phyloP scores from a whole-genome alignment of 306 rosid species.

The Citrullus colocynthis region DNA sequence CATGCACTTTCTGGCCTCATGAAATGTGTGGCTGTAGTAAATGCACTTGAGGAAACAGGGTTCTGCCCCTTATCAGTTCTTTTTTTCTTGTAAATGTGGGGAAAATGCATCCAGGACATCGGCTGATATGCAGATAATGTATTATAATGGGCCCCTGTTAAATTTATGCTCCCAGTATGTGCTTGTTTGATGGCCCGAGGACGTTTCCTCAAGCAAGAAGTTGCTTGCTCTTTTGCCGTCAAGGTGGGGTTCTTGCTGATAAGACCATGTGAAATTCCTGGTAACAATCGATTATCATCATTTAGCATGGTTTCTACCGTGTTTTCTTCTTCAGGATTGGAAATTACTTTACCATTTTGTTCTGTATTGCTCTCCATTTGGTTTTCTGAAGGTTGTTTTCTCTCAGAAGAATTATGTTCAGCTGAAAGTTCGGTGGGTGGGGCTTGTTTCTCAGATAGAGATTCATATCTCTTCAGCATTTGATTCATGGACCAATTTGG shows the following conservation, averaged over 20 bases:
- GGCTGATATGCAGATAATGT: slow-evolving; percentile 21
- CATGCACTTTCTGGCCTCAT: slow-evolving; percentile 5
- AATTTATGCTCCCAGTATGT: slow-evolving; percentile 21
- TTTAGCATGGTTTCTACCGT: background rate
- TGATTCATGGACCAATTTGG: slow-evolving; percentile 5
- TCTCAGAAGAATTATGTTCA: background rate
- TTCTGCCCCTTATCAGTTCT: slow-evolving; percentile 32
- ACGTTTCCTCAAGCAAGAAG: slow-evolving; percentile 22
- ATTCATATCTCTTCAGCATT: background rate
- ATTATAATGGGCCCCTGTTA: slow-evolving; percentile 24
- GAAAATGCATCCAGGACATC: slow-evolving; percentile 20
- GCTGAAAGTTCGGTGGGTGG: background rate
- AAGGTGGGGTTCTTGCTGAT: background rate
- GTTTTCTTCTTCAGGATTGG: background rate
- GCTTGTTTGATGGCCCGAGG: slow-evolving; percentile 12
- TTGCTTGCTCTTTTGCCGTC: slow-evolving; percentile 5
- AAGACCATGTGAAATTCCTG: background rate
- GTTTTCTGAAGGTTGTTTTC: background rate
- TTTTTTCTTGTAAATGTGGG: slow-evolving; percentile 34
- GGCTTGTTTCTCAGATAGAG: slow-evolving; percentile 4
- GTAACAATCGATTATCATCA: background rate
- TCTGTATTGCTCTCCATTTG: background rate
- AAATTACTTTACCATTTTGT: background rate
- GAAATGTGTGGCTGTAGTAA: slow-evolving; percentile 16
- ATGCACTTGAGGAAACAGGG: slow-evolving; percentile 8